These are phyloP conservation scores for Alternaria burnsii DNA, from an alignment of 2,329 filamentous ascomycete species.

Conservation along the genomic window DNA sequence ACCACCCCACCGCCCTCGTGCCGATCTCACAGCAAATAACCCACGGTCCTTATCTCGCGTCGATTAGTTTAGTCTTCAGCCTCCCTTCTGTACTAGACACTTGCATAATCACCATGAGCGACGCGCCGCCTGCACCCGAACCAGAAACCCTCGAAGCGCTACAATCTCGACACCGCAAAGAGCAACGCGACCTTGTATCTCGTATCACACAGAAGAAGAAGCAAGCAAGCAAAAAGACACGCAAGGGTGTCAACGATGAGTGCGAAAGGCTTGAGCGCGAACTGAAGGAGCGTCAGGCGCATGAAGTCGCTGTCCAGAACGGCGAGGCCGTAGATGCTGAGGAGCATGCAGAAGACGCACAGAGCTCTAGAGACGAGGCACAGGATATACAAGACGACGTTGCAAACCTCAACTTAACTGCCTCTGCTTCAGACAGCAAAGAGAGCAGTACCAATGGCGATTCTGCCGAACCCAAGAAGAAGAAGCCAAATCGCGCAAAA, in stretches of 20 bases:
- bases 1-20: slow-evolving; percentile 17
- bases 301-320: slow-evolving; percentile 58
- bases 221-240: slow-evolving; percentile 83
- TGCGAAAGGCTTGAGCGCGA: slow-evolving; percentile 67
- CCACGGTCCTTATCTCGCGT: slow-evolving; percentile 13
- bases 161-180: slow-evolving; percentile 82
- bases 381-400: slow-evolving; percentile 24
- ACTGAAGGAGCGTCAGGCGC: slow-evolving; percentile 62
- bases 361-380: slow-evolving; percentile 15
- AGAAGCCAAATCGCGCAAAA: slow-evolving; percentile 90
- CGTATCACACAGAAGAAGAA: slow-evolving; percentile 96
- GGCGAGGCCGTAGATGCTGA: slow-evolving; percentile 28
- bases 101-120: slow-evolving; percentile 16
- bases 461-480: slow-evolving; percentile 46
- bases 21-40: slow-evolving; percentile 2
- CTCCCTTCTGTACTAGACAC: background rate
- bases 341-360: slow-evolving; percentile 13
- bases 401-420: slow-evolving; percentile 15
- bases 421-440: background rate
- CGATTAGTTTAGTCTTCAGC: background rate
- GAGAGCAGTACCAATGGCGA: slow-evolving; percentile 12
- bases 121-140: slow-evolving; percentile 1
- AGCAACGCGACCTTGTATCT: slow-evolving; percentile 84
- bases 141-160: slow-evolving; percentile 72
- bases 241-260: slow-evolving; percentile 68